These are phyloP conservation scores for Trichoderma sp. DNA, from an alignment of 2,329 filamentous ascomycete genomes.

Conservation along the genomic window DNA sequence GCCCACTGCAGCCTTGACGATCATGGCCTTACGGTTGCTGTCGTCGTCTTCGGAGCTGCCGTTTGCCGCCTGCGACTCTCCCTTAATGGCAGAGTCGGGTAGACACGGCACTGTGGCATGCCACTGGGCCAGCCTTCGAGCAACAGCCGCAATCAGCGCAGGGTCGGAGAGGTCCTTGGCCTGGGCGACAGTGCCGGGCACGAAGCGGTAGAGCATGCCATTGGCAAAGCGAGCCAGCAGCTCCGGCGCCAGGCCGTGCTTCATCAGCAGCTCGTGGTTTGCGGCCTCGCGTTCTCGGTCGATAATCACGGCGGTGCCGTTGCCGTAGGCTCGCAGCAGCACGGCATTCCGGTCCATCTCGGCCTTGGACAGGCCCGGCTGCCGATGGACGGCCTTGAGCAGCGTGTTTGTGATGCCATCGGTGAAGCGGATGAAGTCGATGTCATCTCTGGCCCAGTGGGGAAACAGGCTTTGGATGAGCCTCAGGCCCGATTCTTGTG, in stretches of 20 bases:
- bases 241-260: constrained; percentile 79
- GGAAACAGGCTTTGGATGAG: constrained; percentile 81
- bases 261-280: constrained; percentile 85
- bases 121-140: constrained; percentile 86
- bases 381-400: constrained; percentile 74
- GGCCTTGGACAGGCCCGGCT: constrained; percentile 66
- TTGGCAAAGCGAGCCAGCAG: constrained; percentile 93
- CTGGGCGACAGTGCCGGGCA: constrained; percentile 77
- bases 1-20: constrained; percentile 61
- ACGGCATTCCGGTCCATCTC: constrained; percentile 84
- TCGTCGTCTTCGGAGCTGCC: constrained; percentile 44
- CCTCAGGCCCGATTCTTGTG: constrained; percentile 75
- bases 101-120: constrained; percentile 74
- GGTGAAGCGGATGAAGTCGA: constrained; percentile 90
- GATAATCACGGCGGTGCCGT: constrained; percentile 92
- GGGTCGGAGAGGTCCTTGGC: constrained; percentile 79
- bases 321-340: constrained; percentile 88
- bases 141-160: constrained; percentile 80
- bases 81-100: constrained; percentile 37
- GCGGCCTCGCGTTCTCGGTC: constrained; percentile 84
- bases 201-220: constrained; percentile 91
- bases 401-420: constrained; percentile 98
- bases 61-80: constrained; percentile 37
- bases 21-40: constrained; percentile 45
- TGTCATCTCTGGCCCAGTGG: constrained; percentile 75